Percentiles rank a stretch among this genome's conserved stretches.
Evolutionary conservation across 768 basidiomycete genomes (phyloP).

Genomic region (Dendrothele bispora): DNA sequence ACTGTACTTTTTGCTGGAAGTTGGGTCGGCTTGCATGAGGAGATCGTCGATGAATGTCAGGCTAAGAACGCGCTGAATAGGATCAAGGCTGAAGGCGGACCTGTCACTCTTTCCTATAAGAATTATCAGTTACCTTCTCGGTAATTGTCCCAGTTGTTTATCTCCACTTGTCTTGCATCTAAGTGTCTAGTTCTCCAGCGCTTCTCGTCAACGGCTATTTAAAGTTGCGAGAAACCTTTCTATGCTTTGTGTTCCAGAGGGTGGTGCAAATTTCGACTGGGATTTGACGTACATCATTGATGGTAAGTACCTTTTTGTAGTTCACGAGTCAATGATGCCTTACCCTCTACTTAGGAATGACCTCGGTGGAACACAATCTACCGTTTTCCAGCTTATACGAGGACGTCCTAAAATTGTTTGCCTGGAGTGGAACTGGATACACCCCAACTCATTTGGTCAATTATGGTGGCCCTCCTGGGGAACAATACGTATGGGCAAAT

Average conservation of each 20-base stretch:
- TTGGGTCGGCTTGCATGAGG: slow-evolving; percentile 49
- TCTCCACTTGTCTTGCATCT: neutral
- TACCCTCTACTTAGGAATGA: slow-evolving; percentile 55
- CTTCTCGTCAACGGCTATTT: slow-evolving; percentile 69
- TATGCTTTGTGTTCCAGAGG: slow-evolving; percentile 76
- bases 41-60: slow-evolving; percentile 60
- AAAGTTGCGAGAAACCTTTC: slow-evolving; percentile 57
- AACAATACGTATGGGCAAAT: slow-evolving; percentile 67
- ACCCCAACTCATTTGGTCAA: slow-evolving; percentile 81
- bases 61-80: slow-evolving; percentile 64
- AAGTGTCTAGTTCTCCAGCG: slow-evolving; percentile 30
- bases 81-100: slow-evolving; percentile 72
- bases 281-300: slow-evolving; percentile 76
- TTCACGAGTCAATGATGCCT: neutral
- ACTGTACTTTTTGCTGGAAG: slow-evolving; percentile 61
- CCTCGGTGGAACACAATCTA: slow-evolving; percentile 70
- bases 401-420: slow-evolving; percentile 62
- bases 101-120: slow-evolving; percentile 71
- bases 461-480: slow-evolving; percentile 72
- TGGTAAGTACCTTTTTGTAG: slow-evolving; percentile 37
- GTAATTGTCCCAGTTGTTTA: slow-evolving; percentile 29
- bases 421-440: slow-evolving; percentile 65
- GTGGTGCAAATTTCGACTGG: slow-evolving; percentile 81
- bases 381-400: slow-evolving; percentile 67
- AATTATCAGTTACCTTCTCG: slow-evolving; percentile 75